Evolutionary conservation across 1,139 yeast species (phyloP), one percentile per base, ranked within the genome.

Genomic region (Candida tunisiensis): DNA sequence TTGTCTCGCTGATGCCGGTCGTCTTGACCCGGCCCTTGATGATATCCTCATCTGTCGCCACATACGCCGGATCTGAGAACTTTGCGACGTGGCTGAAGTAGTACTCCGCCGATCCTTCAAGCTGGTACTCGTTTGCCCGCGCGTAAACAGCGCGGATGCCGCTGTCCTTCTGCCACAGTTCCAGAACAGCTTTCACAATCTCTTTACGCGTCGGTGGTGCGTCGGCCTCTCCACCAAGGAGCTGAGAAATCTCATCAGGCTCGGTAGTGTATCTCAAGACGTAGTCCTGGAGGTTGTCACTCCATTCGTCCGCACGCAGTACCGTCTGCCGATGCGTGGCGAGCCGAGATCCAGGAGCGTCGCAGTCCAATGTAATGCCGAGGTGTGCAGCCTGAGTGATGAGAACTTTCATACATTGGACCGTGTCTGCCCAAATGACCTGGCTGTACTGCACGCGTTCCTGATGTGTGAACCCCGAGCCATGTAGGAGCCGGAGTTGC

Each of bases 401-500:
- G 29, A 88, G 56, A 16, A 74, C 73, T 45, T 78, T 74, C 93
- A 88, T 85, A 20, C 85, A 69, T 39, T 82, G 92, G 28, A 85
- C 69, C 2, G 91, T 72, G 51, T 88, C 96, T 16, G 79, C 78
- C 94, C 95, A 88, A 16, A 91, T 79, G n/a, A 88, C 80, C 38
- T 82, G 85, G 7, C 80, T 54, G 47, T 83, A 91, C 45, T 80
- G 91, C 25, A 61, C 49, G 29, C 93, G 59, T 49, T 91, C 98
- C 38, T 71, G 78, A 24, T 66, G 67, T 2, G 75, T 62, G 52
- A 85, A 88, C 4, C 94, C 93, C 16, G 80, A 75, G 36, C 82
- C 79, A 49, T 88, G 96, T 28, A 83, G 51, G 18, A 88, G 57
- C 41, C 78, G 69, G 69, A 88, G 68, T 48, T 91, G 98, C 49